phyloP scores from a whole-genome alignment of 495 filamentous ascomycete genomes.

The Astrocystis sublimbata region DNA sequence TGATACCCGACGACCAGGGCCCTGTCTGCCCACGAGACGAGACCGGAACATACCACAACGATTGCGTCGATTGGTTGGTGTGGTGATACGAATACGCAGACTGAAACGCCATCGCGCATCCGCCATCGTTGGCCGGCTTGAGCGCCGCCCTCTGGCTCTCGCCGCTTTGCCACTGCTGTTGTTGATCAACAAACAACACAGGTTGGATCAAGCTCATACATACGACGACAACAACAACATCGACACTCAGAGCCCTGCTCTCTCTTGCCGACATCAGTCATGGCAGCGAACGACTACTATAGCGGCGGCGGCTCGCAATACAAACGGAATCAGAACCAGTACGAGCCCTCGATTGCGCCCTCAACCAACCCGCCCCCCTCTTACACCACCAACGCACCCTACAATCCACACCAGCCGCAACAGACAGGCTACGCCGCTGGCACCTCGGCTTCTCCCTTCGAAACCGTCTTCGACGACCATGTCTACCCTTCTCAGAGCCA shows the following conservation, averaged over 20 bases:
- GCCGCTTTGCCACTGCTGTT: no score
- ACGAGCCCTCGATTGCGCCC: slow-evolving; percentile 28
- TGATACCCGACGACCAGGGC: no score
- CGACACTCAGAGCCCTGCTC: no score
- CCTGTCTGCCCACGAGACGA: no score
- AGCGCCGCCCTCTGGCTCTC: no score
- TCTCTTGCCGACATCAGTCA: slow-evolving; percentile 57
- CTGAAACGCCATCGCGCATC: no score
- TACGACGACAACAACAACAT: not conserved
- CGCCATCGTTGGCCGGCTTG: no score
- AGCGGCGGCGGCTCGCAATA: slow-evolving; percentile 50
- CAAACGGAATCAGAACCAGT: slow-evolving; percentile 19
- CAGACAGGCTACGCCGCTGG: slow-evolving; percentile 28
- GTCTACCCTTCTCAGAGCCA: slow-evolving; percentile 56
- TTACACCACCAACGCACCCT: slow-evolving; percentile 27
- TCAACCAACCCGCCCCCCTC: slow-evolving; percentile 28
- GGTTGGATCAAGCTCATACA: not conserved
- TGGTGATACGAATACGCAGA: no score
- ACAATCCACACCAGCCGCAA: slow-evolving; percentile 18
- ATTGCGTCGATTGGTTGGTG: no score
- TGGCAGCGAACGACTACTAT: slow-evolving; percentile 87
- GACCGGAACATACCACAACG: no score
- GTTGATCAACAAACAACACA: no score
- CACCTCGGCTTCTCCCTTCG: slow-evolving; percentile 50
- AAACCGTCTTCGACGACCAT: slow-evolving; percentile 62